Evolutionary conservation across 2,329 filamentous ascomycete genomes (phyloP).

Genomic region (Fusarium stilboides): DNA sequence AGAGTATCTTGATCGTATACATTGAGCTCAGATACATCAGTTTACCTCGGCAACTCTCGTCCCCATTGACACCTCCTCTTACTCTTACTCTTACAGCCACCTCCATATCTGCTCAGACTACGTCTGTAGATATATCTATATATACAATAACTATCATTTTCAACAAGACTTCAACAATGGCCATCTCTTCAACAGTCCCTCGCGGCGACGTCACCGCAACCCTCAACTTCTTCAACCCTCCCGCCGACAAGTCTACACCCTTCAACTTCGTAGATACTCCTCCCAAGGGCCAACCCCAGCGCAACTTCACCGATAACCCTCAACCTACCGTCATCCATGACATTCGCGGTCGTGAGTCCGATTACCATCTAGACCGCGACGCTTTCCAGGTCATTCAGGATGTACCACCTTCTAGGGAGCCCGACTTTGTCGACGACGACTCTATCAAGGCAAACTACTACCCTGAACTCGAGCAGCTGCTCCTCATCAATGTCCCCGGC

Average conservation of each 20-base stretch:
- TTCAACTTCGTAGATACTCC: constrained; percentile 78
- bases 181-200: constrained; percentile 60
- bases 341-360: constrained; percentile 77
- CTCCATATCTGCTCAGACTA: not conserved
- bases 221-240: constrained; percentile 77
- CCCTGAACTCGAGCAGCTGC: constrained; percentile 82
- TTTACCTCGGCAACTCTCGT: constrained; percentile 9
- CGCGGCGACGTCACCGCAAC: constrained; percentile 73
- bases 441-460: constrained; percentile 83
- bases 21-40: constrained; percentile 1
- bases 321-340: constrained; percentile 76
- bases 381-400: constrained; percentile 78
- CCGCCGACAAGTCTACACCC: constrained; percentile 71
- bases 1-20: not conserved
- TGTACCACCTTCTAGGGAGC: constrained; percentile 65
- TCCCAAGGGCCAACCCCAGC: constrained; percentile 71
- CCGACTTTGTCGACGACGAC: constrained; percentile 76
- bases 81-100: not conserved
- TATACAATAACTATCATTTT: not conserved
- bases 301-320: constrained; percentile 72
- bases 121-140: not conserved
- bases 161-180: constrained; percentile 52
- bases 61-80: not conserved
- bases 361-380: constrained; percentile 79
- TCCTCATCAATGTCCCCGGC: constrained; percentile 78